Percentiles rank a stretch among this genome's conserved stretches.
These are phyloP conservation scores for Fomitopsis palustris DNA, from an alignment of 1,284 basidiomycete genomes.

Conservation along the genomic window DNA sequence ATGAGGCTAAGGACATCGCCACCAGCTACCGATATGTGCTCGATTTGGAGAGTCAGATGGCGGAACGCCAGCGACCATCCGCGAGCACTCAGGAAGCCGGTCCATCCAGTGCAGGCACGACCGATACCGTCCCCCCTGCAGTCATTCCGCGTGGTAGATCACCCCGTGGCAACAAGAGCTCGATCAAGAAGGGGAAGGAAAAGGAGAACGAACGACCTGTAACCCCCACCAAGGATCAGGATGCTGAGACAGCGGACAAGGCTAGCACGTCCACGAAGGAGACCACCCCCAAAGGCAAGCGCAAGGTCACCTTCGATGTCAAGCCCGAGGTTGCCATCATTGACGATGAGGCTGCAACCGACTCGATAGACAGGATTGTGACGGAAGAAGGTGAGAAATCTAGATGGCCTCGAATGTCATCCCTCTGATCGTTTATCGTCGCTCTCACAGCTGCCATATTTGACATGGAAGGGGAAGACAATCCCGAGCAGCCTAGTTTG, in stretches of 20 bases:
- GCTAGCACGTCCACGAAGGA: conserved; percentile 10
- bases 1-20: conserved; percentile 60
- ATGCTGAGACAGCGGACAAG: conserved; percentile 3
- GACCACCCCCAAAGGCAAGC: conserved; percentile 45
- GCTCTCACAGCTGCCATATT: conserved; percentile 58
- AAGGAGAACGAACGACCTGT: conserved; percentile 10
- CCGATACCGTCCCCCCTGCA: background rate
- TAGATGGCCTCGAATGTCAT: background rate
- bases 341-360: conserved; percentile 34
- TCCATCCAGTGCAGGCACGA: conserved; percentile 1
- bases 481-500: conserved; percentile 10
- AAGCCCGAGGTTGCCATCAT: conserved; percentile 51
- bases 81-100: conserved; percentile 7
- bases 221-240: conserved; percentile 9
- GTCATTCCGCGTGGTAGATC: conserved; percentile 20
- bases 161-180: conserved; percentile 24
- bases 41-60: conserved; percentile 59
- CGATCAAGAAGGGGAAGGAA: conserved; percentile 23
- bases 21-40: conserved; percentile 64
- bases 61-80: conserved; percentile 11
- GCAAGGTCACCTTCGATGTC: conserved; percentile 73
- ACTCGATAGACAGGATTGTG: conserved; percentile 3
- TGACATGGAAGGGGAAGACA: conserved; percentile 44
- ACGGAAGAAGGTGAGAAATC: background rate
- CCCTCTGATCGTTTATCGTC: conserved; percentile 7